Conservation (phyloP, 768 basidiomycete species). For the Termitomyces titanicus region DNA sequence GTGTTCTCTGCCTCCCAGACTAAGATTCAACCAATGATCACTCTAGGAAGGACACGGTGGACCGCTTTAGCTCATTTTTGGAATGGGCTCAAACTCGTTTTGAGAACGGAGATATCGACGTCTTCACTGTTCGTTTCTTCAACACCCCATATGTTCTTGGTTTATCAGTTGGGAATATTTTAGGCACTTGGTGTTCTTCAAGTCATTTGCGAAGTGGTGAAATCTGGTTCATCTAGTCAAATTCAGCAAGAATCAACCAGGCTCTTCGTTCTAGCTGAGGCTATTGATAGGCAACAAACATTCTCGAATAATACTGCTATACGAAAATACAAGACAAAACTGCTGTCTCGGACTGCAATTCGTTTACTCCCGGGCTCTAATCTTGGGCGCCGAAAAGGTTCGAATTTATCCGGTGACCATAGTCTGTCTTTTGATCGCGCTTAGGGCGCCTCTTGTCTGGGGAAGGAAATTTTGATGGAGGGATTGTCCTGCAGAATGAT, state of each 20-base stretch:
- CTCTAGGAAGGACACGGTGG: conserved; percentile 55
- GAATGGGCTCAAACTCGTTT: conserved; percentile 40
- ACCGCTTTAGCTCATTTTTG: conserved; percentile 50
- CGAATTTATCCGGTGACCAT: conserved; percentile 7
- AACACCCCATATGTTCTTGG: neutral
- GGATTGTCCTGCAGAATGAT: conserved; percentile 31
- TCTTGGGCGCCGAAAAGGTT: conserved; percentile 38
- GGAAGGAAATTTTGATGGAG: conserved; percentile 15
- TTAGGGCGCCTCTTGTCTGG: conserved; percentile 30
- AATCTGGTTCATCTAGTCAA: conserved; percentile 55
- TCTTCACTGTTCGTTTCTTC: conserved; percentile 44
- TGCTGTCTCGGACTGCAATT: conserved; percentile 61
- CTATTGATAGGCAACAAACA: conserved; percentile 35
- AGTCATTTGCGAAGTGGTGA: conserved; percentile 66
- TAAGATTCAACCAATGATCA: neutral
- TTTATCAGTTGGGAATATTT: neutral
- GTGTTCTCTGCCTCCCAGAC: conserved; percentile 17
- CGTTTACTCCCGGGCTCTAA: conserved; percentile 52
- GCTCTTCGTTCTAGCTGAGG: conserved; percentile 42
- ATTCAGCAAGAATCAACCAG: conserved; percentile 38
- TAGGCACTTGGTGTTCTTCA: conserved; percentile 70
- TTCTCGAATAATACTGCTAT: conserved; percentile 60
- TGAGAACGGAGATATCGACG: conserved; percentile 29
- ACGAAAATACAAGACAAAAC: conserved; percentile 66
- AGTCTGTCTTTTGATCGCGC: neutral